Evolutionary conservation across 108 stramenopile genomes (phyloP).

Genomic region (Skeletonema marinoi): DNA sequence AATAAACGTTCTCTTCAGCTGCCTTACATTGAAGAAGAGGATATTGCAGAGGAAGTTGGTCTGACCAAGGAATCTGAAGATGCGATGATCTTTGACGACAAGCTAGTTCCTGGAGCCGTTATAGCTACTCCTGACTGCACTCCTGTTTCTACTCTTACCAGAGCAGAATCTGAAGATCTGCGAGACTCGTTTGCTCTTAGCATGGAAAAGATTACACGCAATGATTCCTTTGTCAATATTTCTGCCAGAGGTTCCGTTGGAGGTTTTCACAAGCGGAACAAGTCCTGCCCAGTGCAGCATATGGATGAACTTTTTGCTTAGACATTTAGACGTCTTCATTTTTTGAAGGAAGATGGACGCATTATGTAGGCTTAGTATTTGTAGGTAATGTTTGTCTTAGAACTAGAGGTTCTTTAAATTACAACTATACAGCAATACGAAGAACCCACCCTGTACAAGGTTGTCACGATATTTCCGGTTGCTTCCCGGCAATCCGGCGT

Average conservation of each 20-base stretch:
- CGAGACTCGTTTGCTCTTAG: background rate
- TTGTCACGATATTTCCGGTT: background rate
- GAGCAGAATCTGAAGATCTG: conserved; percentile 1
- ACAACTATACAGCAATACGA: background rate
- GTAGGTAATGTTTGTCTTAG: background rate
- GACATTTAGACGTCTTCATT: background rate
- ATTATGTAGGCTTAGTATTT: background rate
- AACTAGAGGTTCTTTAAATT: background rate
- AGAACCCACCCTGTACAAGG: background rate
- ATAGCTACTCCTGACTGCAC: background rate
- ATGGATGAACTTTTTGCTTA: background rate
- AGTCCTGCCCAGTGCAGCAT: background rate
- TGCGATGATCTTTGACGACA: background rate
- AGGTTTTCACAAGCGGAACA: background rate
- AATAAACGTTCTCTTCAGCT: conserved; percentile 18
- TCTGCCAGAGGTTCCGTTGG: background rate
- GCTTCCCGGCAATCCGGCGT: background rate
- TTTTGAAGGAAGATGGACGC: background rate
- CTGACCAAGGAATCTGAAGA: background rate
- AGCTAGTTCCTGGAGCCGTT: background rate
- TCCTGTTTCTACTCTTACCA: background rate
- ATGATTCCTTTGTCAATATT: background rate
- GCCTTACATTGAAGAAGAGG: background rate
- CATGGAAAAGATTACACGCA: background rate
- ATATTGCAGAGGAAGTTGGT: background rate